Evolutionary conservation across 2,329 filamentous ascomycete species (phyloP).

Genomic region (Colletotrichum liriopes): DNA sequence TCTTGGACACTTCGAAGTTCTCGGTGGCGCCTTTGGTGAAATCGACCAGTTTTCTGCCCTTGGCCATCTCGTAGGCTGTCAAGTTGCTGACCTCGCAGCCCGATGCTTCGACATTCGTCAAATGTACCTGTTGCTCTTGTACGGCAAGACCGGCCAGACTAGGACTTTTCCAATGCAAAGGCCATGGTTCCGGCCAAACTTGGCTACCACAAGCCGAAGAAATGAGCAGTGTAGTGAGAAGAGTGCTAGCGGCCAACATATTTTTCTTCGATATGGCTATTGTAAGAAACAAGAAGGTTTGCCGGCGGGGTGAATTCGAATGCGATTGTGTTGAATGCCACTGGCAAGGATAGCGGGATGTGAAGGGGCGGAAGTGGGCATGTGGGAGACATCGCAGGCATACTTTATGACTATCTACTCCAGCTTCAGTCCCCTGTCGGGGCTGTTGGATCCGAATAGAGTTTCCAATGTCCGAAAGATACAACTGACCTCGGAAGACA

Average conservation of each 20-base stretch:
- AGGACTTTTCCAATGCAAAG: not conserved
- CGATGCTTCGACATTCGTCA: not conserved
- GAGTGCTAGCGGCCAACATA: not conserved
- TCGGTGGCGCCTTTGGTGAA: constrained; percentile 17
- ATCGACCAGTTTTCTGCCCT: constrained; percentile 33
- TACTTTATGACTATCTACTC: not conserved
- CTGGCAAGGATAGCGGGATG: not conserved
- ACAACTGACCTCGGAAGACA: not conserved
- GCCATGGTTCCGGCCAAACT: constrained; percentile 16
- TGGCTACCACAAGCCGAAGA: not conserved
- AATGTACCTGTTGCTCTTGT: not conserved
- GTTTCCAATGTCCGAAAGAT: not conserved
- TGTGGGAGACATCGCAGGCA: not conserved
- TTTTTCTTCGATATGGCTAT: not conserved
- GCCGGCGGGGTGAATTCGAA: not conserved
- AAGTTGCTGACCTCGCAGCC: constrained; percentile 28
- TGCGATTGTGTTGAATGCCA: not conserved
- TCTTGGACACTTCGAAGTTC: constrained; percentile 44
- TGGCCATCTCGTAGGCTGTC: constrained; percentile 27
- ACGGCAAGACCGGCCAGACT: not conserved
- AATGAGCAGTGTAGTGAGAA: not conserved
- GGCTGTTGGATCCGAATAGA: not conserved
- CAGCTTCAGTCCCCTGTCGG: not conserved
- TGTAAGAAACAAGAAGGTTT: too few relatives aligned
- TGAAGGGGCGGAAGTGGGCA: not conserved